Conservation (phyloP, 2,329 filamentous ascomycete genomes). For the Fusarium scirpi region DNA sequence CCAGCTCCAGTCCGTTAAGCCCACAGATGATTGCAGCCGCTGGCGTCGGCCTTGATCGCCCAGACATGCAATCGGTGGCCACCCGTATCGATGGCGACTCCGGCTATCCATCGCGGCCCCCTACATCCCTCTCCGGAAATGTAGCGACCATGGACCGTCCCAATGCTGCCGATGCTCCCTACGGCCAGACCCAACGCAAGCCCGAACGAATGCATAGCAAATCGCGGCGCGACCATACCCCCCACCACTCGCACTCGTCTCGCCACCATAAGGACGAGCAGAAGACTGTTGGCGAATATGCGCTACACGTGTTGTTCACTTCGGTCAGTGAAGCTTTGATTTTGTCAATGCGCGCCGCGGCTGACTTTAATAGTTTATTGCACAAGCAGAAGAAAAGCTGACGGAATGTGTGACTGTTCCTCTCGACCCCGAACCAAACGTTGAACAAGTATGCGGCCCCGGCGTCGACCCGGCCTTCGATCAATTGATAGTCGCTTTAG, state of each 20-base stretch:
- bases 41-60: slow-evolving; percentile 66
- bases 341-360: background rate
- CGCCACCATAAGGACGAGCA: slow-evolving; percentile 75
- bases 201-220: slow-evolving; percentile 74
- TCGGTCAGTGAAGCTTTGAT: slow-evolving; percentile 67
- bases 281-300: slow-evolving; percentile 98
- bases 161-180: slow-evolving; percentile 58
- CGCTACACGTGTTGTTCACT: slow-evolving; percentile 94
- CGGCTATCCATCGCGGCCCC: slow-evolving; percentile 56
- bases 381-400: slow-evolving; percentile 95
- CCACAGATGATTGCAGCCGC: slow-evolving; percentile 84
- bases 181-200: slow-evolving; percentile 63
- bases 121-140: slow-evolving; percentile 61
- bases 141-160: slow-evolving; percentile 57
- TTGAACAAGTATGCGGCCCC: slow-evolving; percentile 91
- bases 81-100: slow-evolving; percentile 60
- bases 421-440: slow-evolving; percentile 82
- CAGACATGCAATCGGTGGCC: slow-evolving; percentile 61
- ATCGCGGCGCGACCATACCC: slow-evolving; percentile 76
- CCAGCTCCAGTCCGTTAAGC: slow-evolving; percentile 85
- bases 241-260: slow-evolving; percentile 82
- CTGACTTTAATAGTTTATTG: slow-evolving; percentile 76
- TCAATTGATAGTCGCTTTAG: slow-evolving; percentile 91
- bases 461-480: slow-evolving; percentile 91
- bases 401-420: slow-evolving; percentile 85